Evolutionary conservation across 2,329 filamentous ascomycete species (phyloP).

Genomic region (Colletotrichum spinosum): DNA sequence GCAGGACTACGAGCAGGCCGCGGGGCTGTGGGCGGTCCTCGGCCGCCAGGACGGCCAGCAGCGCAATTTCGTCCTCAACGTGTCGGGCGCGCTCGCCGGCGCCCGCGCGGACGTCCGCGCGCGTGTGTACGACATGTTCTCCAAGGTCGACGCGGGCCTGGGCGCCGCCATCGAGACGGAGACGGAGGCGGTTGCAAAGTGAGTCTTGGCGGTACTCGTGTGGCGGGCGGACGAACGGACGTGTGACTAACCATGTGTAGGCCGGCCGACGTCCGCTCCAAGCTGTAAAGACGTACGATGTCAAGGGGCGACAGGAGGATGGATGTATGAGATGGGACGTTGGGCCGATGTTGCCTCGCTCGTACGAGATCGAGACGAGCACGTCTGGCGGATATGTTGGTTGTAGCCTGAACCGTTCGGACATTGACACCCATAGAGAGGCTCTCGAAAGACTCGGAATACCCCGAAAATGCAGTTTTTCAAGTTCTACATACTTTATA

Average conservation of each 20-base stretch:
- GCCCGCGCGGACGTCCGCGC: slow-evolving; percentile 66
- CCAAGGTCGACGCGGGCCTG: slow-evolving; percentile 64
- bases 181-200: slow-evolving; percentile 59
- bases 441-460: neutral
- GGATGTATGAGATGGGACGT: no score
- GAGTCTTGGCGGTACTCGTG: slow-evolving; percentile 1
- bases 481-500: slow-evolving; percentile 13
- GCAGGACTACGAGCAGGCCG: slow-evolving; percentile 63
- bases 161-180: slow-evolving; percentile 63
- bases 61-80: slow-evolving; percentile 70
- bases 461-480: slow-evolving; percentile 16
- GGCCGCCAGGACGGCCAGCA: slow-evolving; percentile 66
- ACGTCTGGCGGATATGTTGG: no score
- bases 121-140: slow-evolving; percentile 72
- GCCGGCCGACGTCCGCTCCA: slow-evolving; percentile 27
- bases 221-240: neutral
- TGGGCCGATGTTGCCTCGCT: no score
- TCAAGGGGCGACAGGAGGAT: neutral
- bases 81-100: slow-evolving; percentile 66
- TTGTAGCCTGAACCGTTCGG: no score
- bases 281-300: slow-evolving; percentile 19
- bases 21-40: slow-evolving; percentile 60
- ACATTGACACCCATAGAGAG: neutral
- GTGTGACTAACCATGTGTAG: slow-evolving; percentile 13
- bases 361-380: no score